phyloP scores from a whole-genome alignment of 306 rosid genomes.

The Morella rubra region DNA sequence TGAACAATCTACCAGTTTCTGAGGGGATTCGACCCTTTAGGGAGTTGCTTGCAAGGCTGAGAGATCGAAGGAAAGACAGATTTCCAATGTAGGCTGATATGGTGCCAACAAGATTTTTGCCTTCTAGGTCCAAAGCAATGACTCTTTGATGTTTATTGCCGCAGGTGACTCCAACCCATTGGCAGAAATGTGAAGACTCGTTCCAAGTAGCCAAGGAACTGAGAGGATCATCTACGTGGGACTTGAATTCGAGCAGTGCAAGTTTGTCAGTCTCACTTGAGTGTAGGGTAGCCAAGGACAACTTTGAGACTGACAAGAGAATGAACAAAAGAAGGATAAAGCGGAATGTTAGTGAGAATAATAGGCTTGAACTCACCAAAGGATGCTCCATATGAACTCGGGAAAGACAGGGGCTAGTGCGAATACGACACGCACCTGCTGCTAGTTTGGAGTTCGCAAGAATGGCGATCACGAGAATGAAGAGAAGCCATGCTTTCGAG shows the following conservation, averaged over 20 bases:
- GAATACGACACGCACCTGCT: no score
- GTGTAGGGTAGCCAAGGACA: background rate
- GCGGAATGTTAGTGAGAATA: background rate
- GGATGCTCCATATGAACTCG: background rate
- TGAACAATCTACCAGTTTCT: background rate
- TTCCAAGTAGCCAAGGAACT: constrained; percentile 10
- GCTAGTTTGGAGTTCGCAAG: no score
- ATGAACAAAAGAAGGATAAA: background rate
- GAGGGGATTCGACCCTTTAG: background rate
- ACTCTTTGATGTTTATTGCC: constrained; percentile 13
- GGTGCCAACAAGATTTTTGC: background rate
- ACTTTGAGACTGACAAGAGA: background rate
- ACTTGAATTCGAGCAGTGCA: constrained; percentile 17
- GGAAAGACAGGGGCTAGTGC: no score
- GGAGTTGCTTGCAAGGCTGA: background rate
- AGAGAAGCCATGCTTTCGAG: no score
- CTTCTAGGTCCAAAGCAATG: background rate
- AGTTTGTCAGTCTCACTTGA: constrained; percentile 6
- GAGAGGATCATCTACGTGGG: no score
- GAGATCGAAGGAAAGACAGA: constrained; percentile 5
- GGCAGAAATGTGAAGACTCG: constrained; percentile 18
- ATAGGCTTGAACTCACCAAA: background rate
- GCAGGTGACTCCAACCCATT: constrained; percentile 21
- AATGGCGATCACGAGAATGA: no score
- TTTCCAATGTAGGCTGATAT: constrained; percentile 12